Evolutionary conservation across 202 grass and related monocot species (phyloP), one percentile per base, ranked within the genome.

Genomic region (Schoenoplectus tabernaemontani): DNA sequence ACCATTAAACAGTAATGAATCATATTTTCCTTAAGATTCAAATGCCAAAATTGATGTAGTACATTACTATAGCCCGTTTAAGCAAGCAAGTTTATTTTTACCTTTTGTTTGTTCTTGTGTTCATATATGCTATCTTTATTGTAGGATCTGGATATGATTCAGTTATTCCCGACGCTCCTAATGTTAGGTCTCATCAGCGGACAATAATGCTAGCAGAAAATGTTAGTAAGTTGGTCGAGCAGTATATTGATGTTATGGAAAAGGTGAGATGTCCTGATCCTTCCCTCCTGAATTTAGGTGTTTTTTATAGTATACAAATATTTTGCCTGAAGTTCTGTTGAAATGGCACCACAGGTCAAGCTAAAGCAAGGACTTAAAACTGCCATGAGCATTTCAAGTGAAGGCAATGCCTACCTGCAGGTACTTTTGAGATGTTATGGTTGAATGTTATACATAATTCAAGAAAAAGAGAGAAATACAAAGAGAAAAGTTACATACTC

Each of bases 201-300:
- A 92, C 95, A 65, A 84, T 57, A 20, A 13, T 37, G 4, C 80
- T 92, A 34, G 84, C 84, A 16, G 95, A 92, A 84, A 92, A 94
- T 86, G 86, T 87, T 71, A 86, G 83, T 75, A 89, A 89, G 87
- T 89, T 86, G 86, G 84, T 94, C 48, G 91, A 98, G 20, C 89
- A 98, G 83, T 95, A 95, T 94, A 59, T 98, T 16, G 89, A 92
- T 47, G 83, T 89, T 68, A 98, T 98, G 95, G 95, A 94, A 83
- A 92, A 98, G 85, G 95, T 91, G 74, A 84, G 74, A 22, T 76
- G 22, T 50, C 42, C 86, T 22, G 66, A 57, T 50, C 39, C 38
- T 53, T 48, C 8, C 34, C n/a, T 87, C 82, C 53, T 64, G 23
- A 61, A 20, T 71, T 62, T 63, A 0, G 22, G 66, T 42, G 11